Evolutionary conservation across 2,329 filamentous ascomycete genomes (phyloP), one percentile per base, ranked within the genome.

Genomic region (Cladosporium sp.): DNA sequence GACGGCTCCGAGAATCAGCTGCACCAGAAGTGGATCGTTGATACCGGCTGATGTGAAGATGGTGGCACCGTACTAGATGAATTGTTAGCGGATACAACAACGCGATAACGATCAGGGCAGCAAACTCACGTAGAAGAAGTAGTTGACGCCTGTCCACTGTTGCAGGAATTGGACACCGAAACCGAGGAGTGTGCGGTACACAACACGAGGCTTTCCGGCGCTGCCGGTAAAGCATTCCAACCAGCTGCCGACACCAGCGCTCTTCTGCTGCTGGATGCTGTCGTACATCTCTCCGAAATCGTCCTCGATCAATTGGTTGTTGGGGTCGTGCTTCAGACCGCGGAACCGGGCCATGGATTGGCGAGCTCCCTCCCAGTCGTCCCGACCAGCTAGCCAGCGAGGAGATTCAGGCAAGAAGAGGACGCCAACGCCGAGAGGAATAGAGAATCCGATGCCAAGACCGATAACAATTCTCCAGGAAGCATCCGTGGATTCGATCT

Each of bases 391-490:
- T 21, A 63, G 25, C 43, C 48, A 61, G 3, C 80, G 79, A 7
- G 81, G 81, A 28, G 78, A 80, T 66, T 83, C 81, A 0, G 78
- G 78, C 72, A 82, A 80, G 65, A 80, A 70, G 0, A 77, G 54
- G n/a, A 64, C 39, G 18, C 62, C 62, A n/a, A 48, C 26, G 11
- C 62, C 62, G n/a, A 64, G 62, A 59, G 4, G 79, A 79, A 1
- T 82, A 75, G 43, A 82, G 76, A 10, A 83, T 32, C 79, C 39
- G 66, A 79, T 82, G 1, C 77, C 80, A 23, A 83, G 66, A 1
- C 80, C 81, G 72, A 82, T 77, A 0, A 79, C 76, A 34, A 82
- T 81, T 5, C 80, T 73, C 80, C 81, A 82, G 7, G 80, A 81
- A 2, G 70, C 73, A 5, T 71, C 62, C 21, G 25, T 56, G 51